These are phyloP conservation scores for Candida silvatica DNA, from an alignment of 805 yeast genomes.

Conservation along the genomic window DNA sequence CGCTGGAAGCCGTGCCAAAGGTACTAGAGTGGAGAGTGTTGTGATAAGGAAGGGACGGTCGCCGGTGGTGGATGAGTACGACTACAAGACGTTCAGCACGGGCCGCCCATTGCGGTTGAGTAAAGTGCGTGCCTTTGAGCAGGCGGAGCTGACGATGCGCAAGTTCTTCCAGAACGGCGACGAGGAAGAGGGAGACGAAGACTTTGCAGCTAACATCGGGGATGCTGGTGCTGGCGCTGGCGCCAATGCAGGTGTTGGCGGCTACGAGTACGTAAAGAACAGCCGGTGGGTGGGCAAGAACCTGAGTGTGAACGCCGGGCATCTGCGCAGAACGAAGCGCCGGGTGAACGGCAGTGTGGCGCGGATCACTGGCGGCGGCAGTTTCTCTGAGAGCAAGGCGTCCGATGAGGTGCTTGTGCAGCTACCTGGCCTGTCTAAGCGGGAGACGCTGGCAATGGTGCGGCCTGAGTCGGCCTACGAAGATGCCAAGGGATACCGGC, in stretches of 20 bases:
- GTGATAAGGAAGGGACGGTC: constrained; percentile 16
- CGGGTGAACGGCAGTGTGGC: too few relatives aligned
- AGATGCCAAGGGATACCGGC: too few relatives aligned
- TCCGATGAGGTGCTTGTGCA: constrained; percentile 11
- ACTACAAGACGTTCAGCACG: constrained; percentile 26
- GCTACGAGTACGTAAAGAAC: neutral
- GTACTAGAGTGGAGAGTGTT: constrained; percentile 16
- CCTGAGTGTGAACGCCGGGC: constrained; percentile 1
- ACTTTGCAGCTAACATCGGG: neutral
- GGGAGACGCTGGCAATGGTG: constrained; percentile 11
- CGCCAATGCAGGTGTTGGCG: neutral
- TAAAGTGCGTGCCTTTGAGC: constrained; percentile 28
- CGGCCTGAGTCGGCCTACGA: constrained; percentile 1
- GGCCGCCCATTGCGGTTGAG: constrained; percentile 24
- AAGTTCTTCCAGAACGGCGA: constrained; percentile 17
- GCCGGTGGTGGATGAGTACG: constrained; percentile 23
- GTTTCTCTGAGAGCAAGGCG: neutral
- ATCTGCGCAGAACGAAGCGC: neutral
- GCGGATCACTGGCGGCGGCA: too few relatives aligned
- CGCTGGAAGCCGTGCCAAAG: too few relatives aligned
- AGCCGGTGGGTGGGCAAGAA: neutral
- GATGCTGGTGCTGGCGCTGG: constrained; percentile 1
- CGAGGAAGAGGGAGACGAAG: constrained; percentile 2
- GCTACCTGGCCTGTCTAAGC: constrained; percentile 15
- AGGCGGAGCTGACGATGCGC: constrained; percentile 26